phyloP scores from a whole-genome alignment of 352 stramenopile genomes.

The Elongisporangium undulatum region DNA sequence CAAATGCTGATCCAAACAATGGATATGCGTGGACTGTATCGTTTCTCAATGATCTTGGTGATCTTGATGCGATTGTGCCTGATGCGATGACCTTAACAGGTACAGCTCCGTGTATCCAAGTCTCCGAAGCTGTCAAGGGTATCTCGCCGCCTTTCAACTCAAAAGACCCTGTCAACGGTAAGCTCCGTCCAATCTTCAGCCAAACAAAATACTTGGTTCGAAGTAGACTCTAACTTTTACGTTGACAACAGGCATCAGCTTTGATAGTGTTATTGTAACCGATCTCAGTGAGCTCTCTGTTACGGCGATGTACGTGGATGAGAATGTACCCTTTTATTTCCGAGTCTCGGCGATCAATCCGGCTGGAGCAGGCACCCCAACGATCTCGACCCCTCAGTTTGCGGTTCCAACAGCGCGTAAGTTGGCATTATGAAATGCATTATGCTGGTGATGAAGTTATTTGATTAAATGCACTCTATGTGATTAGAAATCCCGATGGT shows the following conservation, averaged over 20 bases:
- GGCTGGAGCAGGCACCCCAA: conserved; percentile 56
- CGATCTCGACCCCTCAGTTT: conserved; percentile 81
- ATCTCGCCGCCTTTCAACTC: conserved; percentile 90
- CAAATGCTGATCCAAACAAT: conserved; percentile 86
- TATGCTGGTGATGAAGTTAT: not conserved
- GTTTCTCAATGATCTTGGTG: conserved; percentile 90
- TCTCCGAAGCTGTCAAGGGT: conserved; percentile 73
- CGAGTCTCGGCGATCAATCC: conserved; percentile 91
- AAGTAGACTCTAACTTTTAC: not conserved
- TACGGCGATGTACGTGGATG: conserved; percentile 82
- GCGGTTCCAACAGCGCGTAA: conserved; percentile 79
- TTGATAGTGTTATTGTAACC: conserved; percentile 85
- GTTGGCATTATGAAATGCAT: conserved; percentile 3
- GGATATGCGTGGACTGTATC: conserved; percentile 92
- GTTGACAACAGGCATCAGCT: conserved; percentile 48
- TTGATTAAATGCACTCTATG: conserved; percentile 3
- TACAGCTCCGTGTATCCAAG: conserved; percentile 77
- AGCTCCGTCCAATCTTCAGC: not conserved
- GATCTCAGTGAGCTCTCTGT: conserved; percentile 85
- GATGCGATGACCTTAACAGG: conserved; percentile 88
- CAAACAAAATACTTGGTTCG: conserved; percentile 1
- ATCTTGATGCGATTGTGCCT: conserved; percentile 66
- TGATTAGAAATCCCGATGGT: conserved; percentile 47
- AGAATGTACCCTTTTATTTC: conserved; percentile 95
- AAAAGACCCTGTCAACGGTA: conserved; percentile 75